These are phyloP conservation scores for Aciculosporium take DNA, from an alignment of 2,329 filamentous ascomycete genomes.

Conservation along the genomic window DNA sequence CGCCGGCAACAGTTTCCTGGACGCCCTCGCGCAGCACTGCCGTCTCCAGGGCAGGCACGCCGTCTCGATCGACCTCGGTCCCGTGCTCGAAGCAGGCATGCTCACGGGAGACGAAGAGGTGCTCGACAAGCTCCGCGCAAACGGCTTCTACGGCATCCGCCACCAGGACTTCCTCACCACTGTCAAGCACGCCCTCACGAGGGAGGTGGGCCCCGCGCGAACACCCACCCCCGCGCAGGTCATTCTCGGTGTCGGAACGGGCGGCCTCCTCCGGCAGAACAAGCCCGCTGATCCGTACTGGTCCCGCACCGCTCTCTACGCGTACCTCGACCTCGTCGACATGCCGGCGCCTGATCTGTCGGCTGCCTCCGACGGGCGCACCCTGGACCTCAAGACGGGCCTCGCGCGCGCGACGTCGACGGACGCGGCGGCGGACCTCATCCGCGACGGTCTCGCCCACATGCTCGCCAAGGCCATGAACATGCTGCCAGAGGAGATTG, in stretches of 20 bases:
- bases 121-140: constrained; percentile 32
- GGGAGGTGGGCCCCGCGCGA: constrained; percentile 13
- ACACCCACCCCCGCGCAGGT: constrained; percentile 29
- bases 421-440: constrained; percentile 18
- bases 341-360: constrained; percentile 20
- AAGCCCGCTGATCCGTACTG: constrained; percentile 39
- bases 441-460: constrained; percentile 22
- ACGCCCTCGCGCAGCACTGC: constrained; percentile 28
- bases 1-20: constrained; percentile 37
- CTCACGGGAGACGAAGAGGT: constrained; percentile 33
- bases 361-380: constrained; percentile 5
- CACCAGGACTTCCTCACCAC: constrained; percentile 34
- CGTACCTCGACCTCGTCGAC: constrained; percentile 34
- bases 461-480: constrained; percentile 32
- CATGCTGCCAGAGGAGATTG: constrained; percentile 30
- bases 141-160: constrained; percentile 40
- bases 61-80: constrained; percentile 35
- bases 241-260: constrained; percentile 39
- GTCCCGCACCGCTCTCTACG: constrained; percentile 34
- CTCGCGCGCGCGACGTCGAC: constrained; percentile 17
- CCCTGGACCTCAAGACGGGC: constrained; percentile 17
- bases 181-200: constrained; percentile 31
- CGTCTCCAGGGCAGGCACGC: constrained; percentile 20
- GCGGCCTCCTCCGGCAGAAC: constrained; percentile 38
- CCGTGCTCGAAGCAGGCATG: constrained; percentile 40